Conservation (phyloP, 345 rosid species). For the Corymbia maculata region DNA sequence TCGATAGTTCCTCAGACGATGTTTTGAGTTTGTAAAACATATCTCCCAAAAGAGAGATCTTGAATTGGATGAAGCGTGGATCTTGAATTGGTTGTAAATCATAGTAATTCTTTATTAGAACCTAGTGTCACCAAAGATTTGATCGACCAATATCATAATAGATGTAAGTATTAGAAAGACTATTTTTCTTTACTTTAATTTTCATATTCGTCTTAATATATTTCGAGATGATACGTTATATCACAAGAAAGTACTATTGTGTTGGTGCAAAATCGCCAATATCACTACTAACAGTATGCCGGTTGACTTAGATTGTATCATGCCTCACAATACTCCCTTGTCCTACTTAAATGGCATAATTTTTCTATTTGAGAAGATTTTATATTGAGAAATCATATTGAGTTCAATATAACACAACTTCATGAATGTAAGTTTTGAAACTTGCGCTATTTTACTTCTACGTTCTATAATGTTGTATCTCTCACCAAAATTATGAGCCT, state of each 20-base stretch:
- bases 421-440: background rate
- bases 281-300: background rate
- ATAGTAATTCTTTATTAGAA: background rate
- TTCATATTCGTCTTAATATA: fast-evolving
- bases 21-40: background rate
- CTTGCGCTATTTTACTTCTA: background rate
- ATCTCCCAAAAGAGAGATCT: background rate
- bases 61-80: background rate
- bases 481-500: background rate
- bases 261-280: fast-evolving
- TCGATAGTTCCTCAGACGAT: constrained; percentile 6
- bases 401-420: background rate
- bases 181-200: background rate
- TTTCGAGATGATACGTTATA: background rate
- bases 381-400: background rate
- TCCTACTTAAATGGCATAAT: background rate
- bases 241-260: background rate
- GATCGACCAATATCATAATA: fast-evolving
- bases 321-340: background rate
- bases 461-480: fast-evolving
- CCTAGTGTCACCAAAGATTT: background rate
- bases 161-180: background rate
- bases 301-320: background rate
- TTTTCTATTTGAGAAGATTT: background rate
- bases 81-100: background rate